Conservation (phyloP, 2,329 filamentous ascomycete genomes). For the Clonostachys byssicola region DNA sequence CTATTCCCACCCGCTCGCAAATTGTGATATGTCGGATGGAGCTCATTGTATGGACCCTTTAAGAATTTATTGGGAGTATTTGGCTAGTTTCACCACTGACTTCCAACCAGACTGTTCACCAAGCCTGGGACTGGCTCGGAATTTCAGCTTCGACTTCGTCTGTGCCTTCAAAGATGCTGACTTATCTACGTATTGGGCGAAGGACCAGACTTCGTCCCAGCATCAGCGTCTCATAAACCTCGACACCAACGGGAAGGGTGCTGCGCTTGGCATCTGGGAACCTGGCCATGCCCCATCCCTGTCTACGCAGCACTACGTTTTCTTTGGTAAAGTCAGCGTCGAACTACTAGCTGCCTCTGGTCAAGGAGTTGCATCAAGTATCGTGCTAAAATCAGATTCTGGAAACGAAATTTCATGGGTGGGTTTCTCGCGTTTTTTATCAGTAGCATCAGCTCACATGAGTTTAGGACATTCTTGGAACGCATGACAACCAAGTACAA, state of each 20-base stretch:
- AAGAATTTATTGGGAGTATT: no score
- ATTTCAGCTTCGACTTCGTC: slow-evolving; percentile 54
- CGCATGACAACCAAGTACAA: slow-evolving; percentile 55
- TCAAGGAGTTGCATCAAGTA: slow-evolving; percentile 70
- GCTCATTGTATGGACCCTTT: no score
- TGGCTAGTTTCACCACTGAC: no score
- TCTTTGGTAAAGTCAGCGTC: slow-evolving; percentile 74
- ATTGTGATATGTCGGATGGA: no score
- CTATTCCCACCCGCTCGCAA: no score
- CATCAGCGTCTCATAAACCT: slow-evolving; percentile 16
- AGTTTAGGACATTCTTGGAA: slow-evolving; percentile 18
- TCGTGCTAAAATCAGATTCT: slow-evolving; percentile 72
- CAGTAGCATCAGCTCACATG: background rate
- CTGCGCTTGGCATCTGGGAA: slow-evolving; percentile 50
- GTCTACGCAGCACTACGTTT: slow-evolving; percentile 71
- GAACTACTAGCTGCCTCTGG: slow-evolving; percentile 68
- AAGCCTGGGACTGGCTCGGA: slow-evolving; percentile 61
- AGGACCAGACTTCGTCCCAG: slow-evolving; percentile 23
- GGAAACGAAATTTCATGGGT: slow-evolving; percentile 65
- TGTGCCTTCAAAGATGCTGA: slow-evolving; percentile 42
- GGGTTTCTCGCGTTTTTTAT: background rate
- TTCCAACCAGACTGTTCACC: slow-evolving; percentile 46
- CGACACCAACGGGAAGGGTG: slow-evolving; percentile 17
- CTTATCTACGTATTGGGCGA: slow-evolving; percentile 17
- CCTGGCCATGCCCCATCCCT: slow-evolving; percentile 57